Conservation (phyloP, 1,284 basidiomycete species). For the Pisolithus thermaeus region DNA sequence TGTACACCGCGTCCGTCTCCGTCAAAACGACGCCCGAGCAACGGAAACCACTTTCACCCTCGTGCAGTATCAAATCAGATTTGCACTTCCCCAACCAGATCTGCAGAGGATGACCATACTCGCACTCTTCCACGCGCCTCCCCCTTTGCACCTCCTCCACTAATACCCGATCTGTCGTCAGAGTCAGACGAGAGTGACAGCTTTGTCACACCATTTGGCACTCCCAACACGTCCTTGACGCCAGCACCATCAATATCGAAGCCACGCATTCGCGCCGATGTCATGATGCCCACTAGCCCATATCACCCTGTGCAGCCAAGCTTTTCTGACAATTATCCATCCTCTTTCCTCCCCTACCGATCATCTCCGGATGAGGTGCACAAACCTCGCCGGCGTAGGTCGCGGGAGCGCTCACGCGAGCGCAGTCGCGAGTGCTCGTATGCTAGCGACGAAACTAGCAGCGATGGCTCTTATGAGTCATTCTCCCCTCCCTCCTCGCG, state of each 20-base stretch:
- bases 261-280: slow-evolving; percentile 8
- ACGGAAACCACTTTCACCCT: slow-evolving; percentile 42
- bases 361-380: slow-evolving; percentile 13
- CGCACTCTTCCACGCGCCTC: slow-evolving; percentile 13
- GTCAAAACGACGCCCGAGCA: slow-evolving; percentile 11
- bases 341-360: slow-evolving; percentile 24
- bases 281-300: slow-evolving; percentile 1
- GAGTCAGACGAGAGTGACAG: slow-evolving; percentile 60
- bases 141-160: slow-evolving; percentile 35
- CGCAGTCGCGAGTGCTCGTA: slow-evolving; percentile 8
- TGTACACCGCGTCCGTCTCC: slow-evolving; percentile 9
- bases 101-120: slow-evolving; percentile 20
- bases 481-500: slow-evolving; percentile 16
- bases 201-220: slow-evolving; percentile 32
- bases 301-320: slow-evolving; percentile 2
- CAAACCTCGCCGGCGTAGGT: slow-evolving; percentile 12
- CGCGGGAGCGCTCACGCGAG: slow-evolving; percentile 10
- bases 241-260: slow-evolving; percentile 38
- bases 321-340: slow-evolving; percentile 1
- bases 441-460: slow-evolving; percentile 18
- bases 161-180: slow-evolving; percentile 56
- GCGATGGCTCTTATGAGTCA: slow-evolving; percentile 21
- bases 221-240: slow-evolving; percentile 36
- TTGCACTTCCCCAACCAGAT: neutral
- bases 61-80: slow-evolving; percentile 25